Percentiles rank a stretch among this genome's conserved stretches.
phyloP scores from a whole-genome alignment of 176 grass and related monocot species.

The Canna indica region DNA sequence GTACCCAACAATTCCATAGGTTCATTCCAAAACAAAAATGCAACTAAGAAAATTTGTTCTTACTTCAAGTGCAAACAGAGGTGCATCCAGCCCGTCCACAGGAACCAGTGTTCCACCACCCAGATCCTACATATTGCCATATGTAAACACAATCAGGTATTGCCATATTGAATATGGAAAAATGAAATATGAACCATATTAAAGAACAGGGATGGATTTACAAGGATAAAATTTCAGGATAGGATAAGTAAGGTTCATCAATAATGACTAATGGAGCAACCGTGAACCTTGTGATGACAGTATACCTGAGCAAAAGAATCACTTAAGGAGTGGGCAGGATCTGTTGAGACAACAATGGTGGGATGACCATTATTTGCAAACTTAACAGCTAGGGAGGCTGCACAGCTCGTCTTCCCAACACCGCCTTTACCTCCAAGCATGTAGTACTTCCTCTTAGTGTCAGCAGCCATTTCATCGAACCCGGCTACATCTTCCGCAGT shows the following conservation, averaged over 20 bases:
- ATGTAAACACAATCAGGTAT: not conserved
- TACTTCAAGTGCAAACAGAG: conserved; percentile 87
- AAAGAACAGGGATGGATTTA: not conserved
- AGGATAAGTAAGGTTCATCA: not conserved
- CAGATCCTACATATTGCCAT: conserved; percentile 53
- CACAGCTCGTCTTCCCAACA: conserved; percentile 88
- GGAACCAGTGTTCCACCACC: conserved; percentile 55
- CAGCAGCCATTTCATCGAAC: conserved; percentile 60
- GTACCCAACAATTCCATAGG: not conserved
- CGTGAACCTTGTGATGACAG: not conserved
- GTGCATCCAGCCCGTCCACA: conserved; percentile 61
- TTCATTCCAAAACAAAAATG: not conserved
- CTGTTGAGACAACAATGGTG: conserved; percentile 75
- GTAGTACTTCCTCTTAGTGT: conserved; percentile 54
- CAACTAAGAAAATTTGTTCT: not conserved
- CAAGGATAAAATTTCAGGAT: not conserved
- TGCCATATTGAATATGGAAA: not conserved
- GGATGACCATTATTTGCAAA: conserved; percentile 89
- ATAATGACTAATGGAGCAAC: conserved; percentile 3
- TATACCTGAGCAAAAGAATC: conserved; percentile 76
- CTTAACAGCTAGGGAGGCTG: conserved; percentile 67
- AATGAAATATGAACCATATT: not conserved
- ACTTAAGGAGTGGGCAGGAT: conserved; percentile 82
- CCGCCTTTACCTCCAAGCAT: conserved; percentile 91
- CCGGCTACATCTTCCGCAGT: conserved; percentile 34